phyloP scores from a whole-genome alignment of 768 basidiomycete species.

The Sutorius australiensis region DNA sequence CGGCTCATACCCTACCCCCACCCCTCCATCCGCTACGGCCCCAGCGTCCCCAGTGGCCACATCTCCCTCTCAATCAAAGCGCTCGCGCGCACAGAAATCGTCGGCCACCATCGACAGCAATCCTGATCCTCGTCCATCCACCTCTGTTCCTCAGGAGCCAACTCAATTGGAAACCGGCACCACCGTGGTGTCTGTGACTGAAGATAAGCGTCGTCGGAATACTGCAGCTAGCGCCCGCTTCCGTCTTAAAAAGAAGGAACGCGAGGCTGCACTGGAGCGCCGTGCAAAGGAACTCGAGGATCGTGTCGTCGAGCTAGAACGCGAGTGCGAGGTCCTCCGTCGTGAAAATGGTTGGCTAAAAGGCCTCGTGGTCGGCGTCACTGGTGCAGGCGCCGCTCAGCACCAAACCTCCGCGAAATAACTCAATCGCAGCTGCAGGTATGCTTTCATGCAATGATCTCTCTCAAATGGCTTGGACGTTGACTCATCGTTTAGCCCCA shows the following conservation, averaged over 20 bases:
- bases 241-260: constrained; percentile 93
- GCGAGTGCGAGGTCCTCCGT: constrained; percentile 84
- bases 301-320: constrained; percentile 77
- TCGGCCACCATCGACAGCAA: constrained; percentile 33
- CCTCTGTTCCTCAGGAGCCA: constrained; percentile 28
- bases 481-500: background rate
- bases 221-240: constrained; percentile 93
- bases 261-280: constrained; percentile 83
- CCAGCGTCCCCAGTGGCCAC: constrained; percentile 14
- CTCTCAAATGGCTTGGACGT: background rate
- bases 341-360: constrained; percentile 93
- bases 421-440: background rate
- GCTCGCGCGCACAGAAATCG: constrained; percentile 52
- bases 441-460: background rate
- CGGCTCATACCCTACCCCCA: constrained; percentile 18
- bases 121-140: constrained; percentile 18
- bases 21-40: constrained; percentile 15
- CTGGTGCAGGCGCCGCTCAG: constrained; percentile 54
- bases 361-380: constrained; percentile 84
- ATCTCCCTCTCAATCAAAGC: constrained; percentile 38
- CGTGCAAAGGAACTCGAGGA: constrained; percentile 81
- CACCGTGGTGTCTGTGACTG: constrained; percentile 48
- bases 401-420: constrained; percentile 24
- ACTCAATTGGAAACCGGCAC: constrained; percentile 9
- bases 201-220: constrained; percentile 92